Evolutionary conservation across 495 filamentous ascomycete species (phyloP).

Genomic region (Xylaria longipes): DNA sequence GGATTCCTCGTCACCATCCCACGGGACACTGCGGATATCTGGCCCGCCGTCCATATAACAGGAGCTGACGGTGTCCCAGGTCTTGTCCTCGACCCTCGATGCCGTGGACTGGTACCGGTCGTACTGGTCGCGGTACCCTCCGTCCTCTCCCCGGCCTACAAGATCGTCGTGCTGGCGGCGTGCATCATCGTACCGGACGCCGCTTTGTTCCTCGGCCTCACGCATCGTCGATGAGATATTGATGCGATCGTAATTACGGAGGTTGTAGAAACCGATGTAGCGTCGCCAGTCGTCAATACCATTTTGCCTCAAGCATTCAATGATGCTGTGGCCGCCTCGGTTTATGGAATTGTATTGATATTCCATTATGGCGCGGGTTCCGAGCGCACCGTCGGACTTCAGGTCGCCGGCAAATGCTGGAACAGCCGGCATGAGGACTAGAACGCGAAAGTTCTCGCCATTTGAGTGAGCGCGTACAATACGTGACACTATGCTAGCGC

Average conservation of each 20-base stretch:
- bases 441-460: conserved; percentile 78
- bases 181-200: conserved; percentile 77
- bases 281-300: conserved; percentile 72
- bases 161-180: conserved; percentile 54
- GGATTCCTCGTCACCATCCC: conserved; percentile 72
- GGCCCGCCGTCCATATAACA: conserved; percentile 86
- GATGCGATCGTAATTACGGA: conserved; percentile 91
- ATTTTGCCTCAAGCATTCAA: conserved; percentile 74
- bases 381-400: conserved; percentile 75
- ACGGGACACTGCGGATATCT: conserved; percentile 79
- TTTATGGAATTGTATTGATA: conserved; percentile 90
- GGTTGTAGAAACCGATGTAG: conserved; percentile 95
- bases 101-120: conserved; percentile 73
- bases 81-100: conserved; percentile 53
- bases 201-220: conserved; percentile 68
- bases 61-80: conserved; percentile 77
- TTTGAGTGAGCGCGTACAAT: conserved; percentile 78
- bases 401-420: conserved; percentile 93
- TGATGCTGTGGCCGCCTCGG: conserved; percentile 85
- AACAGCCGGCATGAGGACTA: conserved; percentile 86
- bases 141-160: conserved; percentile 27
- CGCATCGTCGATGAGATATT: conserved; percentile 71
- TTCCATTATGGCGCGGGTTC: conserved; percentile 95
- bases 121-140: conserved; percentile 46
- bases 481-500: conserved; percentile 85